Evolutionary conservation across 495 filamentous ascomycete species (phyloP), one percentile per base, ranked within the genome.

Genomic region (Xylaria acuta): DNA sequence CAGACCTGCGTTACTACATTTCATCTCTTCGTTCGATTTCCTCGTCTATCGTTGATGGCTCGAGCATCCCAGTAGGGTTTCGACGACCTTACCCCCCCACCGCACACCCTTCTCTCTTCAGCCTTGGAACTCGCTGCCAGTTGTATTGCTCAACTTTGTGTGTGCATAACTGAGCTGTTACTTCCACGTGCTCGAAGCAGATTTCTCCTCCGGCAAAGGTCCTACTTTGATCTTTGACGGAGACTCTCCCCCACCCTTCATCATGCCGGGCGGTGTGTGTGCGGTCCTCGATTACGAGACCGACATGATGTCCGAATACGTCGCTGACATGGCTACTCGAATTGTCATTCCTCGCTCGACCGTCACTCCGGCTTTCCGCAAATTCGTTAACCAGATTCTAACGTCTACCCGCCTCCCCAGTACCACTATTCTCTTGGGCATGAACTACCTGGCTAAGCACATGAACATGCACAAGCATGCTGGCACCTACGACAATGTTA

Each of bases 271-370:
- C 84, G 96, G 96, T 75, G 97, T 99, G 49, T 95, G 96, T 76
- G 93, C 93, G 68, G 92, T 97, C 81, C 89, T 99, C 80, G 97
- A 99, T 85, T 99, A 99, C 82, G 96, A 98, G 80, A 96, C 98
- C 90, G 94, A 97, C 74, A 87, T 93, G 80, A 99, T 98, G 94
- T 92, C 94, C 68, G 95, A 98, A 78, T 99, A 97, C 84, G 96
- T 99, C 79, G 91, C 94, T 65, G 93, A 97, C 78, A 97, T 95
- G 90, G 90, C 96, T 65, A 88, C 87, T 76, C 92, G 92, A 86
- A 91, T 94, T 78, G 90, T 95, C 76, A 88, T 90, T 75, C 90
- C 91, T 79, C 89, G 87, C 79, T 81, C 77, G 54, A 81, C 86
- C 71, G 89, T 93, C 66, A 88, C 92, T 64, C 88, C 91, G 25